phyloP scores from a whole-genome alignment of 2,329 filamentous ascomycete genomes.

The Simplicillium aogashimaense region DNA sequence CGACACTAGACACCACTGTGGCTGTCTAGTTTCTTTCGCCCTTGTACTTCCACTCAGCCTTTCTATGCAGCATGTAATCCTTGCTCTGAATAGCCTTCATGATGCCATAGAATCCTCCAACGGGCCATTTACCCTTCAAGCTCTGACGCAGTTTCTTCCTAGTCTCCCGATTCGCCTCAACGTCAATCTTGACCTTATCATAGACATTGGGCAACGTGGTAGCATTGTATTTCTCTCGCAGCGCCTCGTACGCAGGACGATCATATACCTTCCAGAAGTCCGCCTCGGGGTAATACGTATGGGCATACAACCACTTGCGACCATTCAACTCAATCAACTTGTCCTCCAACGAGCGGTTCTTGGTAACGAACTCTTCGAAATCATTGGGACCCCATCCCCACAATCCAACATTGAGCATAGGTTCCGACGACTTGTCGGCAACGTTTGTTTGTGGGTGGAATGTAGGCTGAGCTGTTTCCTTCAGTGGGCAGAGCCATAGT shows the following conservation, averaged over 20 bases:
- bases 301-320: conserved; percentile 74
- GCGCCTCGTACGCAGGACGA: conserved; percentile 42
- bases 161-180: conserved; percentile 10
- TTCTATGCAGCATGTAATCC: conserved; percentile 43
- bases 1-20: no score
- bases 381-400: conserved; percentile 61
- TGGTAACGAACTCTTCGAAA: conserved; percentile 41
- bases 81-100: conserved; percentile 46
- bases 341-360: conserved; percentile 57
- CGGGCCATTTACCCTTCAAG: conserved; percentile 38
- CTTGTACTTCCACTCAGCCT: conserved; percentile 43
- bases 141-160: conserved; percentile 22
- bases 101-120: conserved; percentile 51
- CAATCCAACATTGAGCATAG: conserved; percentile 51
- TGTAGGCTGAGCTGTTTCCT: conserved; percentile 8
- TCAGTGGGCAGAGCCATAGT: conserved; percentile 17
- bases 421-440: not conserved
- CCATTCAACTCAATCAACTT: conserved; percentile 56
- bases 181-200: conserved; percentile 51
- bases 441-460: conserved; percentile 10
- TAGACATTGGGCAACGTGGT: conserved; percentile 50
- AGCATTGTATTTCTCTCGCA: conserved; percentile 51
- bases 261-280: conserved; percentile 57
- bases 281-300: conserved; percentile 61
- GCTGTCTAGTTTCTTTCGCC: conserved; percentile 7